Evolutionary conservation across 2,329 filamentous ascomycete genomes (phyloP).

Genomic region (Neophaeococcomyces aloes): DNA sequence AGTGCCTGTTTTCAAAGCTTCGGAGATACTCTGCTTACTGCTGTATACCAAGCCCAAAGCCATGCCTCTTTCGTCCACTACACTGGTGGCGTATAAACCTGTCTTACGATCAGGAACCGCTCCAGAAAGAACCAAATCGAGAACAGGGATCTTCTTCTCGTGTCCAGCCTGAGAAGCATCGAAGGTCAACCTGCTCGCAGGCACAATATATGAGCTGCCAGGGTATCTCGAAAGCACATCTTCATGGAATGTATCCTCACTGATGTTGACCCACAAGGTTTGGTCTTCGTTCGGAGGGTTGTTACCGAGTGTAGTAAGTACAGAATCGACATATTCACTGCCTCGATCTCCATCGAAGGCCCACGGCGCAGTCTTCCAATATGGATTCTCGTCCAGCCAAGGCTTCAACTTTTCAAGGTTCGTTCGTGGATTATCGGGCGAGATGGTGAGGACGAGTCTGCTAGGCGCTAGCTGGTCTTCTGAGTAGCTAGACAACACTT

Average conservation of each 20-base stretch:
- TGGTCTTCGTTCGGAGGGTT: conserved; percentile 25
- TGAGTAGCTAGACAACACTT: conserved; percentile 35
- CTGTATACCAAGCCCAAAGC: conserved; percentile 90
- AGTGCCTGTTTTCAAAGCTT: conserved; percentile 67
- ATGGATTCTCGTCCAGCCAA: conserved; percentile 29
- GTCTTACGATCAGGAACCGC: conserved; percentile 76
- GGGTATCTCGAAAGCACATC: conserved; percentile 25
- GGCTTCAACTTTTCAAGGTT: conserved; percentile 31
- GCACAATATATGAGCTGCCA: conserved; percentile 46
- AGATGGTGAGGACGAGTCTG: conserved; percentile 47
- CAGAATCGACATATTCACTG: conserved; percentile 33
- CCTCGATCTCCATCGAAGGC: conserved; percentile 22
- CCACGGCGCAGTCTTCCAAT: conserved; percentile 22
- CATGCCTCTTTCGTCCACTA: conserved; percentile 75
- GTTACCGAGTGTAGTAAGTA: conserved; percentile 30
- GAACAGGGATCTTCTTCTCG: conserved; percentile 52
- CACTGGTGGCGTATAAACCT: conserved; percentile 76
- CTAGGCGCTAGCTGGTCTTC: conserved; percentile 43
- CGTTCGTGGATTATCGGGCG: conserved; percentile 26
- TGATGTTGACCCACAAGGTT: conserved; percentile 28
- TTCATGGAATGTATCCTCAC: conserved; percentile 14
- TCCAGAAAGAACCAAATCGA: conserved; percentile 60
- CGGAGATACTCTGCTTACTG: conserved; percentile 77
- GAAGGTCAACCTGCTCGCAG: conserved; percentile 59
- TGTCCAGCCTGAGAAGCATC: conserved; percentile 49